These are phyloP conservation scores for Nigrospora osmanthi DNA, from an alignment of 2,329 filamentous ascomycete species.

Conservation along the genomic window DNA sequence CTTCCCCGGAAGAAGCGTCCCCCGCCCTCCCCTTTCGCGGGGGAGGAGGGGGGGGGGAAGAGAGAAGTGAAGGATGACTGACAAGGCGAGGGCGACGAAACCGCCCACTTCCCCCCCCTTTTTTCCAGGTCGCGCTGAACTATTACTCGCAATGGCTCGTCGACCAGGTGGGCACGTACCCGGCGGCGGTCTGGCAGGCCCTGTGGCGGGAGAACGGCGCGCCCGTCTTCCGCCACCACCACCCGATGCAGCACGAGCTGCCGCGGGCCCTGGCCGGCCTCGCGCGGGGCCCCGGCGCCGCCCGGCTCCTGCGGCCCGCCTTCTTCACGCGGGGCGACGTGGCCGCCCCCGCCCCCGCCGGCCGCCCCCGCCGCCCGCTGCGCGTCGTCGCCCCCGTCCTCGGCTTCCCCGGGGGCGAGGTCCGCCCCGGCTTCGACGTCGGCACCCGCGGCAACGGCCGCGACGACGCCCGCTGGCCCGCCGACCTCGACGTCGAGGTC, in stretches of 20 bases:
- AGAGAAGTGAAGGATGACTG: not conserved
- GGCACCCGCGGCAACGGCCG: slow-evolving; percentile 41
- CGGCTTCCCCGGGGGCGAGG: slow-evolving; percentile 24
- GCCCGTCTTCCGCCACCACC: slow-evolving; percentile 41
- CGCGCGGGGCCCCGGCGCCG: slow-evolving; percentile 22
- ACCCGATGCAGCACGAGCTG: slow-evolving; percentile 34
- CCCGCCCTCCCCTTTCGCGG: too few relatives aligned
- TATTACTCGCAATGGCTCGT: slow-evolving; percentile 35
- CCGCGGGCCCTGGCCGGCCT: slow-evolving; percentile 32
- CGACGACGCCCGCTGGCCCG: slow-evolving; percentile 38
- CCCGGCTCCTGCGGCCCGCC: slow-evolving; percentile 32
- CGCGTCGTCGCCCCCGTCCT: slow-evolving; percentile 34
- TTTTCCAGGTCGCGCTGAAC: slow-evolving; percentile 25
- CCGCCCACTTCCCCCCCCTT: too few relatives aligned
- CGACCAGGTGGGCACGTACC: slow-evolving; percentile 28
- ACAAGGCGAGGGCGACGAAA: not conserved
- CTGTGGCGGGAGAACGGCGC: slow-evolving; percentile 35
- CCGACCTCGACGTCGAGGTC: slow-evolving; percentile 30
- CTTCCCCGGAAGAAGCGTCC: too few relatives aligned
- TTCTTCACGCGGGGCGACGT: slow-evolving; percentile 45
- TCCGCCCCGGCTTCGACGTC: slow-evolving; percentile 36
- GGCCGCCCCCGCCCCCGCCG: too few relatives aligned
- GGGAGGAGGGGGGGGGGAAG: too few relatives aligned
- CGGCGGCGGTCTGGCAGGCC: slow-evolving; percentile 35
- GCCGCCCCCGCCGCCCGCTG: too few relatives aligned